These are phyloP conservation scores for Umbilicus rupestris DNA, from an alignment of 164 flowering plant species.

Conservation along the genomic window DNA sequence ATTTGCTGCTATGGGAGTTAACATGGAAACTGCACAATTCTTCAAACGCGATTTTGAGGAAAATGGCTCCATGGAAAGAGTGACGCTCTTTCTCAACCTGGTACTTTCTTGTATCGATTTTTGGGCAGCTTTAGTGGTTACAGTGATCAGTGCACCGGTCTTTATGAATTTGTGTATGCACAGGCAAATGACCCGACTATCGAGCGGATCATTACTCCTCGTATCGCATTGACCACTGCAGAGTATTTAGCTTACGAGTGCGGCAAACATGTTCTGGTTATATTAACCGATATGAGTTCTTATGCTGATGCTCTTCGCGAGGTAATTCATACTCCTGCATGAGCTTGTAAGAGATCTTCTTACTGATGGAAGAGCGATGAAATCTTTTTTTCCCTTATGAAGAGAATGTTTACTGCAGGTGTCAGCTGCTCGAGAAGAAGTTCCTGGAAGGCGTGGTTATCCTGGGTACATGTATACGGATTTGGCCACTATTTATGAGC, in stretches of 20 bases:
- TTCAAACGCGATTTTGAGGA: constrained; percentile 99
- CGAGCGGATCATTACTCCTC: constrained; percentile 92
- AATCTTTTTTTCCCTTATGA: no score
- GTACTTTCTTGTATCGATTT: constrained; percentile 21
- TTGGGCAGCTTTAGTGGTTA: not conserved
- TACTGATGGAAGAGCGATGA: not conserved
- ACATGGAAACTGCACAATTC: constrained; percentile 98
- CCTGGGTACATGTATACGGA: constrained; percentile 99
- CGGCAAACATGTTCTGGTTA: constrained; percentile 96
- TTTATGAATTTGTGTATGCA: not conserved
- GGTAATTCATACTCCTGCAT: constrained; percentile 27
- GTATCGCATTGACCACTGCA: constrained; percentile 92
- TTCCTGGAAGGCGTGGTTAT: constrained; percentile 98
- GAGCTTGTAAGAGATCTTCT: not conserved
- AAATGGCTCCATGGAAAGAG: constrained; percentile 99
- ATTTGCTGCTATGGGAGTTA: constrained; percentile 99
- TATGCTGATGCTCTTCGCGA: constrained; percentile 99
- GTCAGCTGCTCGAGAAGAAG: constrained; percentile 99
- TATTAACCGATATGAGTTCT: constrained; percentile 93
- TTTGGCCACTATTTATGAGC: constrained; percentile 93
- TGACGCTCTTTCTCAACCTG: constrained; percentile 87
- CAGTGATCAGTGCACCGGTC: not conserved
- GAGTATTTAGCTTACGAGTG: constrained; percentile 97
- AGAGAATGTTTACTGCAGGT: constrained; percentile 58
- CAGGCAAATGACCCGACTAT: constrained; percentile 99